Evolutionary conservation across 208 protist species (phyloP), one percentile per base, ranked within the genome.

Genomic region (Naegleria lovaniensis): DNA sequence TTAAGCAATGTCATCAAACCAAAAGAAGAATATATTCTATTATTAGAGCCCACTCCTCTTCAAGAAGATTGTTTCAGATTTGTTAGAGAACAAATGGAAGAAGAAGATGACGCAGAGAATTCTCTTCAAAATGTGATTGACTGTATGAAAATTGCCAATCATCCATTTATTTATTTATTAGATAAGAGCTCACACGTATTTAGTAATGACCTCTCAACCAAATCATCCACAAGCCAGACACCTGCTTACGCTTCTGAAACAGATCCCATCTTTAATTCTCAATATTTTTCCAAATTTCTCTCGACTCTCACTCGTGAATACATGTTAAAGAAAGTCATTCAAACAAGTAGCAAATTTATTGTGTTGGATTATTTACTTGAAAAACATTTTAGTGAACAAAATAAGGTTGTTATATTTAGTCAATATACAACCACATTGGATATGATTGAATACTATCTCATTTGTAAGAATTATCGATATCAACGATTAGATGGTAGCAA

Each of bases 401-500:
- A 89, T 85, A 85, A 91, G 39, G 90, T 90, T 0, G 83, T 93
- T 19, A 88, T 93, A 58, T 93, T 93, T 75, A 88, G 16, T 52
- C 92, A 93, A 76, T 58, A 83, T 40, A 93, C 91, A 52, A n/a
- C 9, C 13, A 90, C 88, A 6, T 85, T 93, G 0, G 40, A 87
- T 33, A 55, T 87, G 43, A 25, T 87, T 87, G 36, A 89, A 67
- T 39, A 89, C 39, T 92, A 92, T 92, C 85, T 92, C 25, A n/a
- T 39, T 25, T 84, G 58, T 38, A 40, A 91, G 11, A 51, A 85
- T 22, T 94, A 90, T 59, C 5, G 7, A 9, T 94, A 92, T 88
- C 19, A 93, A 29, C 85, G 92, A 55, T 55, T 94, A n/a, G 92
- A 94, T 90, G 92, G 92, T 41, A 41, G 33, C 59, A 58, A 92